These are phyloP conservation scores for Aspergillus sp. DNA, from an alignment of 2,329 filamentous ascomycete genomes.

Conservation along the genomic window DNA sequence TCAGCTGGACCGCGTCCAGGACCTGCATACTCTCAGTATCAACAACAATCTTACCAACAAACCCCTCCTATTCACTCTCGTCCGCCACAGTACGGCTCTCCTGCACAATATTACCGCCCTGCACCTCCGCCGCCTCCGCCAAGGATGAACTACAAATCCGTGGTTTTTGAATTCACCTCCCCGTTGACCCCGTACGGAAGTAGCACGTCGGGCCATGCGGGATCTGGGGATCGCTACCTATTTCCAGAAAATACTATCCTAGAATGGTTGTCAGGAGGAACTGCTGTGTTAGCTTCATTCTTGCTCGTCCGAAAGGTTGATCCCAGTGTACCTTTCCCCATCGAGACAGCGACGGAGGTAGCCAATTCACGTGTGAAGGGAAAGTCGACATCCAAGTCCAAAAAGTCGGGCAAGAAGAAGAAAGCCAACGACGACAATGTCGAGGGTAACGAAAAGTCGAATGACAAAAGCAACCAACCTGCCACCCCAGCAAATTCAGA, in stretches of 20 bases:
- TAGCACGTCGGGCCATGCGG: conserved; percentile 32
- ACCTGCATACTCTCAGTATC: conserved; percentile 22
- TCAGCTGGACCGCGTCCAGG: conserved; percentile 18
- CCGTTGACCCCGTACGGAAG: conserved; percentile 35
- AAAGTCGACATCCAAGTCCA: conserved; percentile 28
- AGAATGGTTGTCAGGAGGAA: conserved; percentile 40
- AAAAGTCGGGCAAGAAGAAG: conserved; percentile 27
- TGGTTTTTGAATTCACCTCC: conserved; percentile 42
- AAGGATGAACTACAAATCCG: conserved; percentile 37
- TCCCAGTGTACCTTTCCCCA: conserved; percentile 30
- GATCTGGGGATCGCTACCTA: conserved; percentile 40
- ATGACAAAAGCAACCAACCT: not conserved
- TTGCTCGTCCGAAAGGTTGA: conserved; percentile 38
- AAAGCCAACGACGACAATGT: conserved; percentile 16
- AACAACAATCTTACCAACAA: conserved; percentile 24
- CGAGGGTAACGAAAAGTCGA: conserved; percentile 6
- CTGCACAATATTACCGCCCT: conserved; percentile 26
- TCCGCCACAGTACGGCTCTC: conserved; percentile 25
- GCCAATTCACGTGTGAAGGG: conserved; percentile 20
- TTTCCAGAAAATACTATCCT: conserved; percentile 44
- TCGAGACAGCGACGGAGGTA: conserved; percentile 25
- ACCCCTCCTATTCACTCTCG: conserved; percentile 31
- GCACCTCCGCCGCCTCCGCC: conserved; percentile 25
- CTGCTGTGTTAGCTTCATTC: conserved; percentile 41
- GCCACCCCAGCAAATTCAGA: too few relatives aligned